Evolutionary conservation across 148 eudicot species (phyloP).

Genomic region (Rhododendron henanense): DNA sequence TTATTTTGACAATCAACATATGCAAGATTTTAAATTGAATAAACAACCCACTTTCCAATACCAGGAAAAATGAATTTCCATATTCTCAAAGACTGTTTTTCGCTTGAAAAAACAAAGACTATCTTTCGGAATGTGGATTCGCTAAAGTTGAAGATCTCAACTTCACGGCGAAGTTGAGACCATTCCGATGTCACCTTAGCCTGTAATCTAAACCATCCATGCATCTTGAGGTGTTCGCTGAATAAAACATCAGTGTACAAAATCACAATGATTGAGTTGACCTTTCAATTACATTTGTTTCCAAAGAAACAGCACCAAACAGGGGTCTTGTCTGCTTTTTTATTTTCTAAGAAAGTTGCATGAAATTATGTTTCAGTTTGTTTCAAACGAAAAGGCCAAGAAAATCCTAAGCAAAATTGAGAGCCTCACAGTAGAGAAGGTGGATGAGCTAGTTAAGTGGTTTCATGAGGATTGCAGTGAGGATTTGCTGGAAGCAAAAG

Average conservation of each 20-base stretch:
- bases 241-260: too few relatives aligned
- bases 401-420: slow-evolving; percentile 20
- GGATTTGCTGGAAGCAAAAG: slow-evolving; percentile 16
- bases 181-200: background rate
- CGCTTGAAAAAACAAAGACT: too few relatives aligned
- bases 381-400: slow-evolving; percentile 16
- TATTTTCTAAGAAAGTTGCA: background rate
- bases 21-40: background rate
- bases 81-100: too few relatives aligned
- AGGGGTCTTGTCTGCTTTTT: background rate
- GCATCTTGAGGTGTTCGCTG: too few relatives aligned
- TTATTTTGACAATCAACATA: too few relatives aligned
- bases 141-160: too few relatives aligned
- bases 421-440: slow-evolving; percentile 30
- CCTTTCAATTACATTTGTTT: too few relatives aligned
- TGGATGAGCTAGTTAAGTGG: slow-evolving; percentile 26
- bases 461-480: slow-evolving; percentile 32
- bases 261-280: too few relatives aligned
- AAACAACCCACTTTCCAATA: background rate
- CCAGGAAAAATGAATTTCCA: too few relatives aligned
- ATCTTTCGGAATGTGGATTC: too few relatives aligned
- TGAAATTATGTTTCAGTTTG: background rate
- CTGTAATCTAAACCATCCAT: too few relatives aligned
- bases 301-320: background rate
- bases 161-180: too few relatives aligned